phyloP scores from a whole-genome alignment of 805 yeast species.

The Nakazawaea molendinolei region DNA sequence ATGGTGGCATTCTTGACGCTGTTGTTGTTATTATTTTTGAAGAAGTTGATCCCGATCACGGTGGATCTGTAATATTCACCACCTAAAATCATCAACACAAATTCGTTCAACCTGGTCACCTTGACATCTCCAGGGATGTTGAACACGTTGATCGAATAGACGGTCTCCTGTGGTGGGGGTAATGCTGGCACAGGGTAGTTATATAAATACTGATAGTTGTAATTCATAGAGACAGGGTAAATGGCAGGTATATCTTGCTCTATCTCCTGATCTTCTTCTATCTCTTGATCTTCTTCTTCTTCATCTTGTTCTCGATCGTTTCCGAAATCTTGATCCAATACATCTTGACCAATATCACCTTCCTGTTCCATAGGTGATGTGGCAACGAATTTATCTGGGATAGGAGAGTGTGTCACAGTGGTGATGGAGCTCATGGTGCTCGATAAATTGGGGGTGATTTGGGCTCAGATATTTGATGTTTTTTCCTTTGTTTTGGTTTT shows the following conservation, averaged over 20 bases:
- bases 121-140: slow-evolving; percentile 1
- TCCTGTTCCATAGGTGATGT: too few relatives aligned
- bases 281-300: slow-evolving; percentile 1
- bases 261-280: not conserved
- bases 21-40: not conserved
- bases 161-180: not conserved
- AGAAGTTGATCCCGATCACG: slow-evolving; percentile 3
- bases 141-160: slow-evolving; percentile 1
- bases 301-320: not conserved
- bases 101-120: slow-evolving; percentile 2
- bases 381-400: too few relatives aligned
- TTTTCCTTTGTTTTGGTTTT: too few relatives aligned
- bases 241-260: not conserved
- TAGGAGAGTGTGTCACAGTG: too few relatives aligned
- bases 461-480: too few relatives aligned
- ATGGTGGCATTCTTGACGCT: slow-evolving; percentile 3
- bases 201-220: slow-evolving; percentile 2
- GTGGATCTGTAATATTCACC: slow-evolving; percentile 10
- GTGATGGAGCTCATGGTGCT: too few relatives aligned
- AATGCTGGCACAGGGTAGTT: not conserved
- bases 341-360: too few relatives aligned
- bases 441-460: too few relatives aligned
- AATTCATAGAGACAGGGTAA: not conserved
- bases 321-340: not conserved
- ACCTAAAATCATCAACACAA: slow-evolving; percentile 7